Evolutionary conservation across 306 rosid species (phyloP).

Genomic region (Dalbergia cultrata): DNA sequence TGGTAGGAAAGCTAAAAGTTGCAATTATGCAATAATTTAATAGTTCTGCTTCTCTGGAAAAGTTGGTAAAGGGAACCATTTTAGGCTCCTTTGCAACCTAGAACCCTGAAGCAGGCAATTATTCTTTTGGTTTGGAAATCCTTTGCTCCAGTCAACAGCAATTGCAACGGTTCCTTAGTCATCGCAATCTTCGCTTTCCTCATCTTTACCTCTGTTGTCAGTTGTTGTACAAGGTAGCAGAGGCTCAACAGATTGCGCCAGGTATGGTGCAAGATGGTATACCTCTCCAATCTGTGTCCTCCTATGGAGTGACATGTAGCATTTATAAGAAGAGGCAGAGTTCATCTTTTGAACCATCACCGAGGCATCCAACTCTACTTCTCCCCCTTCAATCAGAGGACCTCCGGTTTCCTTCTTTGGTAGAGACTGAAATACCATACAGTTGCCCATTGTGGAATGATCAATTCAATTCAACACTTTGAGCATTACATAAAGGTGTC

Average conservation of each 20-base stretch:
- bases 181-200: slow-evolving; percentile 57
- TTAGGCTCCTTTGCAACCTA: slow-evolving; percentile 36
- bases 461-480: slow-evolving; percentile 19
- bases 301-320: slow-evolving; percentile 12
- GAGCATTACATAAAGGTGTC: slow-evolving; percentile 34
- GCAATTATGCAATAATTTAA: slow-evolving; percentile 16
- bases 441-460: slow-evolving; percentile 58
- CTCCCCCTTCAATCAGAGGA: slow-evolving; percentile 36
- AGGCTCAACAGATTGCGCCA: slow-evolving; percentile 38
- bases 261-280: slow-evolving; percentile 40
- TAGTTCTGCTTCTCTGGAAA: slow-evolving; percentile 50
- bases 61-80: slow-evolving; percentile 53
- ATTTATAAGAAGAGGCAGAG: slow-evolving; percentile 23
- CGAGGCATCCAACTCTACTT: slow-evolving; percentile 37
- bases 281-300: slow-evolving; percentile 48
- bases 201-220: slow-evolving; percentile 6
- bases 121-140: slow-evolving; percentile 21
- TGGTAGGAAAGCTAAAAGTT: slow-evolving; percentile 3
- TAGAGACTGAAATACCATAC: slow-evolving; percentile 30
- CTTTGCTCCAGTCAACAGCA: slow-evolving; percentile 48
- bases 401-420: slow-evolving; percentile 47
- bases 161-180: slow-evolving; percentile 53
- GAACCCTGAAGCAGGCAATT: slow-evolving; percentile 7
- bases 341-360: slow-evolving; percentile 17
- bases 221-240: slow-evolving; percentile 28